Conservation (phyloP, 2,329 filamentous ascomycete genomes). For the Ascochyta rabiei region DNA sequence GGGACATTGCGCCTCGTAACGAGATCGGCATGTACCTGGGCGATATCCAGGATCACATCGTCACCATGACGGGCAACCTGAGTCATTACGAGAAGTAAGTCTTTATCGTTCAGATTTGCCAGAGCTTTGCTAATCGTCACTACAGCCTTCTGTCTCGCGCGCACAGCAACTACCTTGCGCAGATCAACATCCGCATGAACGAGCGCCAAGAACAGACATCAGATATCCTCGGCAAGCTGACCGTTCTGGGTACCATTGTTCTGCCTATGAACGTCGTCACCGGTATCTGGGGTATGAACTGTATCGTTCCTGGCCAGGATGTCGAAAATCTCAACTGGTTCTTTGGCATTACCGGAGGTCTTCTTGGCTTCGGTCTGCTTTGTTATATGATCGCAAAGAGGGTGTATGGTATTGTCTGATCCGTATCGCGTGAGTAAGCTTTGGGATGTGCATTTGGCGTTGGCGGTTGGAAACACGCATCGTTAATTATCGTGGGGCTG, state of each 20-base stretch:
- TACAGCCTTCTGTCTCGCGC: conserved; percentile 83
- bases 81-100: conserved; percentile 93
- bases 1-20: conserved; percentile 91
- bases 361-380: conserved; percentile 77
- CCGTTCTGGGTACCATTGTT: conserved; percentile 94
- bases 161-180: conserved; percentile 96
- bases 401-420: conserved; percentile 50
- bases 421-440: too few relatives aligned
- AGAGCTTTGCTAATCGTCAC: conserved; percentile 18
- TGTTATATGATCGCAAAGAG: conserved; percentile 85
- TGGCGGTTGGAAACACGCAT: too few relatives aligned
- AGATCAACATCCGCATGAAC: conserved; percentile 99
- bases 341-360: conserved; percentile 68
- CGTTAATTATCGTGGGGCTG: too few relatives aligned
- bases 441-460: too few relatives aligned
- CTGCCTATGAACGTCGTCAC: conserved; percentile 99
- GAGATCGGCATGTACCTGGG: conserved; percentile 98
- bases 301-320: conserved; percentile 88
- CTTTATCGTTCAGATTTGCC: background rate
- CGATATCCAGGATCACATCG: conserved; percentile 98
- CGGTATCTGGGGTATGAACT: conserved; percentile 97
- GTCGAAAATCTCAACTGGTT: conserved; percentile 68
- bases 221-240: conserved; percentile 92
- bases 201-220: conserved; percentile 95
- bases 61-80: conserved; percentile 97